Percentiles rank a stretch among this genome's conserved stretches.
Evolutionary conservation across 805 yeast species (phyloP).

Genomic region (Priceomyces medius): DNA sequence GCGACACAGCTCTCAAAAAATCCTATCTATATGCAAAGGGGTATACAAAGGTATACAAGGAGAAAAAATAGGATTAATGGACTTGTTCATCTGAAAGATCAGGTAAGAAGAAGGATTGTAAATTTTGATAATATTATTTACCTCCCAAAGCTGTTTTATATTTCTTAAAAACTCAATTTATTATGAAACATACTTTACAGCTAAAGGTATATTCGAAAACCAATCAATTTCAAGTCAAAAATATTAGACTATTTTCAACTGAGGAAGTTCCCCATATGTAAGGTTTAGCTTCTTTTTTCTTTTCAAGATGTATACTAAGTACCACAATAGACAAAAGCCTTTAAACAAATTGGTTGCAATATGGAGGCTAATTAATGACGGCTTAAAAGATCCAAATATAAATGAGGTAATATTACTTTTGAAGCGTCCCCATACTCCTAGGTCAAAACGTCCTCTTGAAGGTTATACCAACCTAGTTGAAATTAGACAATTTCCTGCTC

Average conservation of each 20-base stretch:
- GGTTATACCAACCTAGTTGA: background rate
- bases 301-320: background rate
- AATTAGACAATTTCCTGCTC: constrained; percentile 6
- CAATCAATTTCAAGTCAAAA: background rate
- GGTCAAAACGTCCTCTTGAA: background rate
- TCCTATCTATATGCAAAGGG: background rate
- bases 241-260: constrained; percentile 1
- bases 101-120: too few species aligned
- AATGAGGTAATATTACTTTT: constrained; percentile 8
- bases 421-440: constrained; percentile 1
- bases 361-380: constrained; percentile 6
- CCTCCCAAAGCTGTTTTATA: too few species aligned
- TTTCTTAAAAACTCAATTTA: too few species aligned
- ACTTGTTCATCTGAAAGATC: too few species aligned
- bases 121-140: too few species aligned
- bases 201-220: background rate
- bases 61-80: too few species aligned
- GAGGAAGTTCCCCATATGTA: background rate
- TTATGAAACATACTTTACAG: constrained; percentile 2
- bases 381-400: constrained; percentile 1
- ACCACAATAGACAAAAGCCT: constrained; percentile 3
- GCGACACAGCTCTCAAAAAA: background rate
- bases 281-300: constrained; percentile 1
- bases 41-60: too few species aligned
- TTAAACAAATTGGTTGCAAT: constrained; percentile 5